Evolutionary conservation across 2,329 filamentous ascomycete genomes (phyloP), one percentile per base, ranked within the genome.

Genomic region (Pyrenophora graminea): DNA sequence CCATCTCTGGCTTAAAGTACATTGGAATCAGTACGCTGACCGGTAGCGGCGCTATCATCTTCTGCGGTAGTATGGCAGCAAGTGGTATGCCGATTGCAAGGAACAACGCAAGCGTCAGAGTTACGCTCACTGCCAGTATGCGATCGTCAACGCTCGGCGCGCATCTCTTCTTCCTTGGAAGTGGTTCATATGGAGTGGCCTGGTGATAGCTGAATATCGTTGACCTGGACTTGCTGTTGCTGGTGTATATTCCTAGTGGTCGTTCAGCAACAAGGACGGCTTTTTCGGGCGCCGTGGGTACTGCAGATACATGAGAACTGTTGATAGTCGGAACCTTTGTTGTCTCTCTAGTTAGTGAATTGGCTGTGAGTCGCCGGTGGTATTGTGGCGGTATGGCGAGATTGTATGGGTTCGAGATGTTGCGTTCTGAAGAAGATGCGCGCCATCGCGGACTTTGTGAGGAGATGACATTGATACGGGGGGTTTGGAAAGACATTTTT

Each of bases 21-120:
- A 80, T 74, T 45, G 79, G 79, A 30, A 80, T 70, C 39, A 81
- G 68, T 4, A 80, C 69, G 43, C 63, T 65, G 33, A 67, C 48
- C 5, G 64, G 66, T 7, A 66, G 43, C 17, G 53, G 57, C 21
- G 53, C 52, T 6, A 65, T 53, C 39, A 59, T 51, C 38, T 56
- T 66, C 31, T 57, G 58, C 2, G 65, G 62, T 10, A 68, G 34
- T 9, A 66, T 54, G 7, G 58, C 58, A 2, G 48, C 57, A 3
- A 68, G 53, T 3, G 64, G 62, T 18, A 68, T 52, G 6, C 48
- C 60, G 19, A 66, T 50, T 1, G 59, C 18, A 3, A 65, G 21
- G 4, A 64, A 17, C 3, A 66, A 30, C 2, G 53, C 53, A n/a
- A 68, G 47, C 3, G 53, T 51, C n/a, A 68, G 38, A 0, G 64